phyloP scores from a whole-genome alignment of 1,139 yeast species.

The Protomyces inundatus region DNA sequence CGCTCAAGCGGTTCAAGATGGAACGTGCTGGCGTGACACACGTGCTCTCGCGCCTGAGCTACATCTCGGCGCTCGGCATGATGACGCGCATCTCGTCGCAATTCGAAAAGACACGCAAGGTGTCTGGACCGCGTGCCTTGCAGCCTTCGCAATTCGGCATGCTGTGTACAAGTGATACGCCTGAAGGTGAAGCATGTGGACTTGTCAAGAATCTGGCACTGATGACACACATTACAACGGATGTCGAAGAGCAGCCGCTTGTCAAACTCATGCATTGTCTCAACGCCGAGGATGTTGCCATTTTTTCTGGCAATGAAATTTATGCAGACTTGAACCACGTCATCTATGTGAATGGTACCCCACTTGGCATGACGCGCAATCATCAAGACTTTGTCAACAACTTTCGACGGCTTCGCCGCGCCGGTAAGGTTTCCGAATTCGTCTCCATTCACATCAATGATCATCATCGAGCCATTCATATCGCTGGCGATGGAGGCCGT shows the following conservation, averaged over 20 bases:
- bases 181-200: conserved; percentile 99
- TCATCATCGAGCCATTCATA: conserved; percentile 89
- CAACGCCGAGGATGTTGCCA: conserved; percentile 79
- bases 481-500: conserved; percentile 98
- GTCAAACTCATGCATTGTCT: conserved; percentile 67
- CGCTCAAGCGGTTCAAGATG: conserved; percentile 97
- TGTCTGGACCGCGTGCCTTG: conserved; percentile 96
- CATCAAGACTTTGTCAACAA: conserved; percentile 73
- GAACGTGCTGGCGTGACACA: conserved; percentile 99
- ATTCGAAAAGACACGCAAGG: conserved; percentile 95
- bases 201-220: conserved; percentile 90
- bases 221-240: conserved; percentile 98
- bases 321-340: conserved; percentile 76
- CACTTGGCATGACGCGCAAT: conserved; percentile 81
- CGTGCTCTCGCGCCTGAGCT: conserved; percentile 81
- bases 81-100: conserved; percentile 99
- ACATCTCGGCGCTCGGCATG: conserved; percentile 96
- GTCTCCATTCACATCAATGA: conserved; percentile 84
- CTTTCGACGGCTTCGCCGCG: conserved; percentile 75
- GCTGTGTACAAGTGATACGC: conserved; percentile 96
- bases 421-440: conserved; percentile 82
- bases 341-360: conserved; percentile 86
- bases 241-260: conserved; percentile 91
- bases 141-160: conserved; percentile 63
- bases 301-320: conserved; percentile 76